These are phyloP conservation scores for Eucalyptus shirleyi DNA, from an alignment of 345 rosid species.

Conservation along the genomic window DNA sequence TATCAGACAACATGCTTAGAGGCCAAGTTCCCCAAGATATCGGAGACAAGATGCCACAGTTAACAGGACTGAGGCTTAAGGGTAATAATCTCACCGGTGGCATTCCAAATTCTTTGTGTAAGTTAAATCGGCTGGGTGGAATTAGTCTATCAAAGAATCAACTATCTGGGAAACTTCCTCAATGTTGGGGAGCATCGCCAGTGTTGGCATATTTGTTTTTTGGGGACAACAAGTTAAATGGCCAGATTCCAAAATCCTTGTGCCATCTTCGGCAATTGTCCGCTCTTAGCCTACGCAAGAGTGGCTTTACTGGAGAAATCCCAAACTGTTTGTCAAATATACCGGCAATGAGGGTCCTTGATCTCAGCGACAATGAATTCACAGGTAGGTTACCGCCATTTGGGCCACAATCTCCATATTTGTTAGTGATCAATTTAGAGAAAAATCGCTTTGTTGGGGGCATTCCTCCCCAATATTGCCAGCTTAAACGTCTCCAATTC, in stretches of 20 bases:
- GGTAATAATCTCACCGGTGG: background rate
- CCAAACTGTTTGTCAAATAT: background rate
- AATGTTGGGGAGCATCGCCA: background rate
- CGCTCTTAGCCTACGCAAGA: background rate
- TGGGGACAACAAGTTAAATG: background rate
- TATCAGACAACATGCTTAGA: background rate
- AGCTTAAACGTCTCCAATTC: accelerated
- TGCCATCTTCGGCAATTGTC: accelerated
- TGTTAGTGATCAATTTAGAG: accelerated
- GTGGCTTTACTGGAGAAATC: background rate
- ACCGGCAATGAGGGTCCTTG: too few relatives aligned
- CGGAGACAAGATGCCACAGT: background rate
- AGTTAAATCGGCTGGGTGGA: accelerated
- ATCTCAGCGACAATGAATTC: too few relatives aligned
- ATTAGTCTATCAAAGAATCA: background rate
- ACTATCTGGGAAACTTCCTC: background rate
- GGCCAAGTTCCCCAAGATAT: background rate
- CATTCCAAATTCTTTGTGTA: background rate
- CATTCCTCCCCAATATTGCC: too few relatives aligned
- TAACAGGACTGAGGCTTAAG: accelerated
- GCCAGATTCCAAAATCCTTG: accelerated
- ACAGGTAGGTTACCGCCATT: too few relatives aligned
- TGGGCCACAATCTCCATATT: accelerated
- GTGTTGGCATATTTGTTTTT: accelerated
- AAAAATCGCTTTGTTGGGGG: too few relatives aligned